These are phyloP conservation scores for Sugiyamaella japonica DNA, from an alignment of 1,139 yeast genomes.

Conservation along the genomic window DNA sequence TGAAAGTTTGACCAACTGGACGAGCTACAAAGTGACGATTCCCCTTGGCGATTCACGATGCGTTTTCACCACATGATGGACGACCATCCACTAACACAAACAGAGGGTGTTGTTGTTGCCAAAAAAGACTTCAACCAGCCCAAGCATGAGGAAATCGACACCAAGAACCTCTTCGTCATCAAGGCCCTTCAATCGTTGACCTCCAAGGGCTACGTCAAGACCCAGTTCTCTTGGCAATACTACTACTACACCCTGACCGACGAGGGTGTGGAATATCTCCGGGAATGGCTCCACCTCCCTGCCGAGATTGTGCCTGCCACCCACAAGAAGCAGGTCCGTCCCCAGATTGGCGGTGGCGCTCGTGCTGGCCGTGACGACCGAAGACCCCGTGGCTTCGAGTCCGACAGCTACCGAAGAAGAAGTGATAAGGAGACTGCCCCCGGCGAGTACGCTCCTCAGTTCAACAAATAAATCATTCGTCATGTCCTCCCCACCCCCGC, in stretches of 20 bases:
- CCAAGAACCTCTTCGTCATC: conserved; percentile 97
- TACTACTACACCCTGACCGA: conserved; percentile 99
- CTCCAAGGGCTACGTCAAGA: conserved; percentile 98
- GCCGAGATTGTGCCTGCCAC: conserved; percentile 98
- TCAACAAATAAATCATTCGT: conserved; percentile 32
- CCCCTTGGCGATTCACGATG: no score
- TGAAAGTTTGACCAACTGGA: no score
- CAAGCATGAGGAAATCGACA: conserved; percentile 96
- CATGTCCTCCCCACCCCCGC: conserved; percentile 5
- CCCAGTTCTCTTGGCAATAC: conserved; percentile 99
- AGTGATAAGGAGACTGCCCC: conserved; percentile 40
- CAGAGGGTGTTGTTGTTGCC: conserved; percentile 99
- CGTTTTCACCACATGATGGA: no score
- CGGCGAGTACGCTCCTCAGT: conserved; percentile 39
- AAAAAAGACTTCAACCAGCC: conserved; percentile 98
- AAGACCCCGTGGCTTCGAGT: conserved; percentile 41
- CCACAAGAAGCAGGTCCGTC: conserved; percentile 93
- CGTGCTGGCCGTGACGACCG: conserved; percentile 35
- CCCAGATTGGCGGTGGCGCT: conserved; percentile 52
- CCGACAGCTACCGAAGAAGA: conserved; percentile 48
- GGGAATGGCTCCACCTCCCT: conserved; percentile 98
- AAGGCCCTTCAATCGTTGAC: conserved; percentile 99
- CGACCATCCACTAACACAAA: conserved; percentile 7
- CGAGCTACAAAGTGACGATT: no score
- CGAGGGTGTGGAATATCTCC: conserved; percentile 98